Conservation (phyloP, 495 filamentous ascomycete species). For the Cercophora scortea region DNA sequence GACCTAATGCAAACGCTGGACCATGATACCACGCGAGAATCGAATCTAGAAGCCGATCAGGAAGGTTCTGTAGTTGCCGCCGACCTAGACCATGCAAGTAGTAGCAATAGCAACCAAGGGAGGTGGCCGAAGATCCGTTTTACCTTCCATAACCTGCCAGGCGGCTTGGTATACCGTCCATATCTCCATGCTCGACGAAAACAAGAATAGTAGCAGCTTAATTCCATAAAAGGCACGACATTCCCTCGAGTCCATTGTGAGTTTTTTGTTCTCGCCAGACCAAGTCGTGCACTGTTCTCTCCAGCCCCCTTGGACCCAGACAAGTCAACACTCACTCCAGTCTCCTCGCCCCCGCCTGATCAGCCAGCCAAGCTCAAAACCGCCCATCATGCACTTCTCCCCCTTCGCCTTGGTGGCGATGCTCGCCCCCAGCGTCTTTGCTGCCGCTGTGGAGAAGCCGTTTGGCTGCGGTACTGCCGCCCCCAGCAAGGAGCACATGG, state of each 20-base stretch:
- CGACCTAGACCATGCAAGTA: background rate
- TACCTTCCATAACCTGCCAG: background rate
- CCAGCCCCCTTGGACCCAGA: background rate
- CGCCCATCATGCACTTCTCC: constrained; percentile 30
- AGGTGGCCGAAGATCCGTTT: background rate
- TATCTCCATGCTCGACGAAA: background rate
- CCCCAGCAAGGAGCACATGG: constrained; percentile 29
- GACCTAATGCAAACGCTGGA: background rate
- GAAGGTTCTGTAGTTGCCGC: background rate
- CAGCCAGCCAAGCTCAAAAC: background rate
- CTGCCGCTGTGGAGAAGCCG: constrained; percentile 6
- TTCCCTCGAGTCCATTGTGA: background rate
- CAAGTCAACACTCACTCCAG: background rate
- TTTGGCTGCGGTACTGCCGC: constrained; percentile 34
- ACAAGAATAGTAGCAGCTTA: background rate
- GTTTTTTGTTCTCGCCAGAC: background rate
- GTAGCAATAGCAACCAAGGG: background rate
- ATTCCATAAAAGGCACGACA: background rate
- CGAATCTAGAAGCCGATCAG: background rate
- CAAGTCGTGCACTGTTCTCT: background rate
- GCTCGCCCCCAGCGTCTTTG: constrained; percentile 23
- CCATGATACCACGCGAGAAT: background rate
- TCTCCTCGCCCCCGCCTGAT: background rate
- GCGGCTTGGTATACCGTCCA: background rate
- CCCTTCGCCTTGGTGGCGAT: constrained; percentile 20